Evolutionary conservation across 2,329 filamentous ascomycete genomes (phyloP), one percentile per base, ranked within the genome.

Genomic region (Colletotrichum melonis): DNA sequence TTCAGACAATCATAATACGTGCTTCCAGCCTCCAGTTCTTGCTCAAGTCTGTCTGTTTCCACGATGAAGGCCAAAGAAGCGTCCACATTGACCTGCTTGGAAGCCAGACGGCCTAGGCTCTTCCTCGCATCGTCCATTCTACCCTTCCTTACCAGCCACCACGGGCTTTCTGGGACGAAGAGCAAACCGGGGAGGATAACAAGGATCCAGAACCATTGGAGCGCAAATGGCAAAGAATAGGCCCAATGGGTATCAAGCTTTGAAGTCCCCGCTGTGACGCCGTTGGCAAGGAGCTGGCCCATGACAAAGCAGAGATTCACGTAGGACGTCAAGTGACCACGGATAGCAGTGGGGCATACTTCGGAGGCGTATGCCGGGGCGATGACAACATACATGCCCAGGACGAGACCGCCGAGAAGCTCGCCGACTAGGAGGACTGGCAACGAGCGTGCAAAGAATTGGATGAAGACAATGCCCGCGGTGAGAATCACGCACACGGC

Each of bases 291-390:
- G 5, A 92, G 84, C 77, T 92, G 90, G 1, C 90, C 90, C 22
- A 89, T 89, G 55, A 91, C 89, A 80, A 91, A 92, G 77, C 89
- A 91, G 49, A 92, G 81, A 76, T 91, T 92, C 69, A 91, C 87
- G 70, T 88, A 92, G 42, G 87, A 87, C 1, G 90, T 91, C 26
- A 91, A 80, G 57, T 89, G 85, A 32, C 88, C 88, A 32, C 90
- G 86, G 52, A 92, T 84, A 1, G 87, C 86, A 35, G 89, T 83
- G 2, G 90, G 90, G 52, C 88, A 90, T 7, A 92, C 88, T 78
- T 92, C 90, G 1, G 88, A 88, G 8, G 89, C 89, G 76, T 92
- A 92, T 0, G 90, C 87, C 0, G 90, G 87, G 0, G 87, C 87
- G 66, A 88, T 88, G 30, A 90, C 88, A 5, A 89, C 89, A 77